phyloP scores from a whole-genome alignment of 208 protist genomes.

The Crithidia expoeki region DNA sequence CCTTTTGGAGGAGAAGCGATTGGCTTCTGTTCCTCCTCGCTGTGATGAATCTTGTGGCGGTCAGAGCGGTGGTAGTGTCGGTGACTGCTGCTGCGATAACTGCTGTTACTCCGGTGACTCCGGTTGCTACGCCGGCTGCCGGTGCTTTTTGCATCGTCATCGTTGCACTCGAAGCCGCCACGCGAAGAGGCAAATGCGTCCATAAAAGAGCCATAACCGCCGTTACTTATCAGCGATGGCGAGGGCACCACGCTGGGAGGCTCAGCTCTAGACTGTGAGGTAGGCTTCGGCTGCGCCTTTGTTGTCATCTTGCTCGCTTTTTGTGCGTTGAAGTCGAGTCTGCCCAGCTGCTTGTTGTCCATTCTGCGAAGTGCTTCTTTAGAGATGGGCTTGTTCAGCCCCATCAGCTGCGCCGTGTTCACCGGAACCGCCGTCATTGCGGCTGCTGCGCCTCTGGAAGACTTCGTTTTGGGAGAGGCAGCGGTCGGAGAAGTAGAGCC shows the following conservation, averaged over 20 bases:
- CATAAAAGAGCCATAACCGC: constrained; percentile 25
- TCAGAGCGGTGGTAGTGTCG: too few species aligned
- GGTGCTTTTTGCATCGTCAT: constrained; percentile 8
- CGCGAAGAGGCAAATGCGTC: background rate
- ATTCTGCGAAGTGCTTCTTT: constrained; percentile 13
- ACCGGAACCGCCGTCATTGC: background rate
- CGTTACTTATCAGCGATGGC: constrained; percentile 5
- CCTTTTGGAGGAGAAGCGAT: background rate
- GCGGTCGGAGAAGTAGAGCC: background rate
- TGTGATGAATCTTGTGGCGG: too few species aligned
- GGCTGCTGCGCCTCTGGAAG: background rate
- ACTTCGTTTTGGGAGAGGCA: background rate
- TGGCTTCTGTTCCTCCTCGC: too few species aligned
- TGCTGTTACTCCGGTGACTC: constrained; percentile 2
- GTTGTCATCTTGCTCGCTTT: constrained; percentile 8
- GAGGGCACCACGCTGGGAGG: background rate
- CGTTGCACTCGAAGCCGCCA: background rate
- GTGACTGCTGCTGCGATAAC: background rate
- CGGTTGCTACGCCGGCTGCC: constrained; percentile 12
- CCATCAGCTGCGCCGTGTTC: background rate
- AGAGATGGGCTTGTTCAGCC: constrained; percentile 2
- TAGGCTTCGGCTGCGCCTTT: background rate
- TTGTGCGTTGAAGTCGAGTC: constrained; percentile 3
- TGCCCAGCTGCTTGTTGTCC: constrained; percentile 12
- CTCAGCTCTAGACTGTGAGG: background rate